Evolutionary conservation across 1,139 yeast species (phyloP), one percentile per base, ranked within the genome.

Genomic region (Sugiyamaella pinicola): DNA sequence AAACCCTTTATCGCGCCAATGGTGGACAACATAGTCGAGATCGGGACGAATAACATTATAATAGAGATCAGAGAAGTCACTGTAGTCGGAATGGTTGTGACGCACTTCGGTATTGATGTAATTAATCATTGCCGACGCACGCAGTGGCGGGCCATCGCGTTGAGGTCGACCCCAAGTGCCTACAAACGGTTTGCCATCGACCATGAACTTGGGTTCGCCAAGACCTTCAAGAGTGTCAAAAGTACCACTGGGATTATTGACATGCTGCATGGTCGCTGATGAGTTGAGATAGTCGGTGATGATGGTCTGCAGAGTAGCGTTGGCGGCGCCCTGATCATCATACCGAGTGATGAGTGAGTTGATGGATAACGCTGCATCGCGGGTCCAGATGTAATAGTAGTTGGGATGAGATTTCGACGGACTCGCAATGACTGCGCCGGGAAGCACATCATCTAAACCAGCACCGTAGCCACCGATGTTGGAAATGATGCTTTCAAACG

Each of bases 81-180:
- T 65, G 29, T 62, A 61, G 33, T 65, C 58, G 1, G 54, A 55
- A 7, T 60, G 56, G 8, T 61, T 51, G 29, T 69, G 67, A 39
- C 72, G 65, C 4, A 71, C 61, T 54, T 83, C 67, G 9, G 76
- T 61, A 24, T 71, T 69, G 55, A 88, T 64, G 66, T 81, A 88
- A 57, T 80, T 79, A 46, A 81, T 69, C 28, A 85, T 76, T 1
- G 96, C 77, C 49, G 84, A 76, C 2, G 84, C 78, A 60, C 98
- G 77, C 54, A 91, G 75, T 0, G 95, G 95, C 0, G 98, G 97
- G 0, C 98, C 98, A 68, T 93, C 99, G 57, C 89, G 79, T 69
- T 91, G 99, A 0, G 99, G 99, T 61, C 99, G 77, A 1, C 98
- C 98, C 99, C 98, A 91, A 38, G 73, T 67, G 1, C 74, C 82